A percentile compares a stretch with the other conserved stretches of the same genome.
phyloP scores from a whole-genome alignment of 163 green algal genomes.

The Scenedesmus sp. region DNA sequence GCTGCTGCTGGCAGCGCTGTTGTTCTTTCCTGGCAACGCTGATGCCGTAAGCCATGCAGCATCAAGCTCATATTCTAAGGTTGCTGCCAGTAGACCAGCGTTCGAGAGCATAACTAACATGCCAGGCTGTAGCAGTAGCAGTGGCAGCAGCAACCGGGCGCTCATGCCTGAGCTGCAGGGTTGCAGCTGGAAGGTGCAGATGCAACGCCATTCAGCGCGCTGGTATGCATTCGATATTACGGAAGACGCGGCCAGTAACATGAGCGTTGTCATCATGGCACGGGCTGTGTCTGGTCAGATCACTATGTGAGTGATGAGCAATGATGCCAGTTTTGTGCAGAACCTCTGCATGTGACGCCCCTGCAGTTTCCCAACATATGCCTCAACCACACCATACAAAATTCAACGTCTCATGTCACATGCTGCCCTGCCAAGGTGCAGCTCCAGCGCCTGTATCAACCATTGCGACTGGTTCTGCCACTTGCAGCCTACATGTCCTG shows the following conservation, averaged over 20 bases:
- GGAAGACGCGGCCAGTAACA: conserved; percentile 34
- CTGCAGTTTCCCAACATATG: neutral
- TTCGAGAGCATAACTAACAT: conserved; percentile 15
- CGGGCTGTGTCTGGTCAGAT: conserved; percentile 30
- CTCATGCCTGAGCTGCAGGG: conserved; percentile 23
- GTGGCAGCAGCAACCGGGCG: neutral
- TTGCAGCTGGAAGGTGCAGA: conserved; percentile 44
- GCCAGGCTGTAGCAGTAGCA: conserved; percentile 19
- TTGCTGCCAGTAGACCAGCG: neutral
- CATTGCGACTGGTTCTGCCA: no score
- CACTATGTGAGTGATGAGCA: conserved; percentile 34
- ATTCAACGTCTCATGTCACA: no score
- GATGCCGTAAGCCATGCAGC: neutral
- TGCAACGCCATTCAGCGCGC: conserved; percentile 21
- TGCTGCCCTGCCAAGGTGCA: no score
- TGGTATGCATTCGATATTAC: conserved; percentile 42
- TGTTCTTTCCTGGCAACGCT: neutral
- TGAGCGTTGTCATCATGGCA: conserved; percentile 53
- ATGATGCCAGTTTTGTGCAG: neutral
- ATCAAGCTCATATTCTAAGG: neutral
- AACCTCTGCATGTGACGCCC: neutral
- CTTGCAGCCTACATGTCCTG: no score
- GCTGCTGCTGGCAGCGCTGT: neutral
- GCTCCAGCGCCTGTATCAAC: no score
- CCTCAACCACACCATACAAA: no score